Base-by-base conservation (phyloP, 2,329 filamentous ascomycete genomes). In the Aureobasidium sp. region DNA sequence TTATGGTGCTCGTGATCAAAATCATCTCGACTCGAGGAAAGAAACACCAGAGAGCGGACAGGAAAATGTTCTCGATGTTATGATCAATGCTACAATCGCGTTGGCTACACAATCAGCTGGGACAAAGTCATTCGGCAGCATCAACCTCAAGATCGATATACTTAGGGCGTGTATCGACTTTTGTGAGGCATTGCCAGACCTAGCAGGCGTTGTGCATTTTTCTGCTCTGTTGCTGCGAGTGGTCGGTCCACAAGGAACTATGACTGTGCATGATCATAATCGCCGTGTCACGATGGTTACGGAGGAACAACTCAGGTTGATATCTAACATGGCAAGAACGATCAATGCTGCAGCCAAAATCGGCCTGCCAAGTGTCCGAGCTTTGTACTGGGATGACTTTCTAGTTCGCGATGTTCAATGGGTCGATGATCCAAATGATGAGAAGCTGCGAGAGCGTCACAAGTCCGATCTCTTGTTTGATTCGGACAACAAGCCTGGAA, bases 331-430 rank as follows among this genome's bases (percentile, higher is more conserved):
- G 63, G 85, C 87, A 39, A 88, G 93, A 65, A 96, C 92, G 0
- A 85, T 92, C 33, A 84, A 81, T 35, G 84, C 94, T n/a, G 87
- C 89, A 0, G 84, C 83, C 64, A 86, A 89, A 63, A 75, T 97
- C 29, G 91, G 91, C 0, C 76, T 91, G 31, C 77, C 82, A 5
- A 76, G 87, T 61, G 75, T 93, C 45, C 81, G 85, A 58, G 91
- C 91, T 6, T 89, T 94, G 67, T 99, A 97, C 71, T 99, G 94
- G 94, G 94, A 99, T 72, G 91, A 96, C 69, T 97, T 97, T 68
- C 79, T 99, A 9, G 82, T 99, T 50, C 86, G 94, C 54, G 85
- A 85, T 65, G 78, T 96, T 67, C 83, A 86, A 60, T 77, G 96
- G 47, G 84, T 91, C 17, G 62, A 64, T 17, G 60, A 59, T 19